phyloP scores from a whole-genome alignment of 2,329 filamentous ascomycete genomes.

The Xylariaceae sp. region DNA sequence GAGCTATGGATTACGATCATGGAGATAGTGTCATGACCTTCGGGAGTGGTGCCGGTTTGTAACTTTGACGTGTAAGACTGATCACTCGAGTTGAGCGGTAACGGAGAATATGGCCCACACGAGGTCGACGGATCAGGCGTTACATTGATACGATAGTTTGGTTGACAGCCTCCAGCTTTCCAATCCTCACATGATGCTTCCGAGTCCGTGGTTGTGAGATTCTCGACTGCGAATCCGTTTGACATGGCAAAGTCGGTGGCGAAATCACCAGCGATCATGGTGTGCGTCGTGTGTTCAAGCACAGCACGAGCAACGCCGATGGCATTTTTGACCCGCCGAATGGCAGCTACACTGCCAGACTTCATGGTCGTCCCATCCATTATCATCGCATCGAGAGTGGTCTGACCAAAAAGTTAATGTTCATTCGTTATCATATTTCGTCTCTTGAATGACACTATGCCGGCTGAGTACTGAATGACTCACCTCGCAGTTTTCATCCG shows the following conservation, averaged over 20 bases:
- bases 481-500: slow-evolving; percentile 52
- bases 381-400: slow-evolving; percentile 57
- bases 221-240: slow-evolving; percentile 48
- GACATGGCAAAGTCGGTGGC: slow-evolving; percentile 52
- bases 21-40: slow-evolving; percentile 52
- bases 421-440: neutral
- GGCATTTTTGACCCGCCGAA: slow-evolving; percentile 48
- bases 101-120: slow-evolving; percentile 47
- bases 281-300: slow-evolving; percentile 50
- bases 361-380: slow-evolving; percentile 56
- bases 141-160: slow-evolving; percentile 50
- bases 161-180: slow-evolving; percentile 43
- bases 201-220: slow-evolving; percentile 43
- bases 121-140: slow-evolving; percentile 39
- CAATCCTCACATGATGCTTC: slow-evolving; percentile 41
- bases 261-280: slow-evolving; percentile 50
- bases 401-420: slow-evolving; percentile 25
- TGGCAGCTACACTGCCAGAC: slow-evolving; percentile 50
- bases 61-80: slow-evolving; percentile 19
- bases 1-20: slow-evolving; percentile 44
- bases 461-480: slow-evolving; percentile 3
- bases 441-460: neutral
- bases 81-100: slow-evolving; percentile 22
- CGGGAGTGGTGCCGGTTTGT: slow-evolving; percentile 4
- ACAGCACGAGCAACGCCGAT: slow-evolving; percentile 50